Base-by-base conservation (phyloP, 2,329 filamentous ascomycete genomes). In the Corinectria fuckeliana region DNA sequence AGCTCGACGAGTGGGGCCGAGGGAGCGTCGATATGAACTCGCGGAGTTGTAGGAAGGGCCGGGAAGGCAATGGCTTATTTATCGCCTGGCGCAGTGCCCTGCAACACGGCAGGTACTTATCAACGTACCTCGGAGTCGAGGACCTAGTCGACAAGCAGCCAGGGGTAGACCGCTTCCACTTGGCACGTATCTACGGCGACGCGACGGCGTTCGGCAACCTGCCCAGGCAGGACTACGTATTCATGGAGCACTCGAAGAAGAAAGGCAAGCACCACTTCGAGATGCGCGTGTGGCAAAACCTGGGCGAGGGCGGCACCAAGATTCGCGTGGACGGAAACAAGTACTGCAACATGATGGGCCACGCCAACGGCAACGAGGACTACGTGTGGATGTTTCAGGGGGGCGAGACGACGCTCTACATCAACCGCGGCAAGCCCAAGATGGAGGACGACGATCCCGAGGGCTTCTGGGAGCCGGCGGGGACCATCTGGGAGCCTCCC, bases 11-110 rank as follows among this genome's bases (percentile, higher is more conserved):
- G n/a, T n/a, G n/a, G n/a, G n/a, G n/a, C n/a, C n/a, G n/a, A n/a
- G n/a, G n/a, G n/a, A n/a, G n/a, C n/a, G n/a, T n/a, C n/a, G n/a
- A n/a, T n/a, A n/a, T n/a, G n/a, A 74, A 72, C 50, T 26, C 60
- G 5, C 42, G 67, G 21, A 67, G 69, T 44, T 67, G 61, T 28
- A 23, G 41, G 2, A 56, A 58, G 3, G 67, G 66, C 1, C 47
- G 45, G 7, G 48, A 56, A 2, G 64, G 62, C 1, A 50, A 72
- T 26, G 71, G 67, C 8, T 59, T 70, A 11, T 65, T 65, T 18
- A 65, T 68, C 0, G 62, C 58, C 5, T 65, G 69, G 68, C 60
- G 68, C 1, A n/a, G n/a, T n/a, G n/a, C n/a, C n/a, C n/a, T n/a
- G n/a, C n/a, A n/a, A n/a, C n/a, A n/a, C n/a, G n/a, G n/a, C n/a